These are phyloP conservation scores for Porcisia deanei DNA, from an alignment of 208 protist genomes.

Conservation along the genomic window DNA sequence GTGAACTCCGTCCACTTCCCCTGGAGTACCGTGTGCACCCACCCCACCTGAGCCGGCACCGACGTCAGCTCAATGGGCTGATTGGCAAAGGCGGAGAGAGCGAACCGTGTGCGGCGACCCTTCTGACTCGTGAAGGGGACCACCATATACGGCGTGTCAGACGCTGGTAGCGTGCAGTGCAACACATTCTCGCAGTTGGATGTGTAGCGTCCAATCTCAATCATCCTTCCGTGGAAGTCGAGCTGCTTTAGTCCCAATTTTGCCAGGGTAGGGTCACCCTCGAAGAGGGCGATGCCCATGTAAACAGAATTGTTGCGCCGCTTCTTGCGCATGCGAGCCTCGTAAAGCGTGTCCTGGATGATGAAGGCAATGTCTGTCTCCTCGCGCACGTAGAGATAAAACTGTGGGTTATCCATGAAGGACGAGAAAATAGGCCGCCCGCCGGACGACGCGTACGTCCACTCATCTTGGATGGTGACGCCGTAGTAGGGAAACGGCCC, in stretches of 20 bases:
- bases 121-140: constrained; percentile 90
- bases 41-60: constrained; percentile 87
- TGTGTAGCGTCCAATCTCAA: constrained; percentile 87
- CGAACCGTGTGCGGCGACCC: constrained; percentile 80
- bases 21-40: constrained; percentile 81
- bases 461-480: constrained; percentile 85
- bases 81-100: constrained; percentile 85
- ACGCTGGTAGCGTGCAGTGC: constrained; percentile 73
- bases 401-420: constrained; percentile 94
- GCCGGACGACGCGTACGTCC: constrained; percentile 72
- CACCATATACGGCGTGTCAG: constrained; percentile 84
- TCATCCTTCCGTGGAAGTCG: constrained; percentile 89
- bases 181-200: constrained; percentile 93
- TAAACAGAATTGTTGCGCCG: constrained; percentile 88
- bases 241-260: constrained; percentile 88
- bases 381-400: constrained; percentile 74
- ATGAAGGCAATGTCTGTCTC: constrained; percentile 83
- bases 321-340: constrained; percentile 86
- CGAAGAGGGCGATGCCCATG: constrained; percentile 91
- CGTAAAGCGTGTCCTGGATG: constrained; percentile 88
- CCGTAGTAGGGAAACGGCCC: constrained; percentile 86
- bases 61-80: constrained; percentile 77
- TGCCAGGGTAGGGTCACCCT: constrained; percentile 69
- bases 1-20: constrained; percentile 87
- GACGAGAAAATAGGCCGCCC: constrained; percentile 88